Base-by-base conservation (phyloP, 1,139 yeast genomes). In the Scheffersomyces titani region DNA sequence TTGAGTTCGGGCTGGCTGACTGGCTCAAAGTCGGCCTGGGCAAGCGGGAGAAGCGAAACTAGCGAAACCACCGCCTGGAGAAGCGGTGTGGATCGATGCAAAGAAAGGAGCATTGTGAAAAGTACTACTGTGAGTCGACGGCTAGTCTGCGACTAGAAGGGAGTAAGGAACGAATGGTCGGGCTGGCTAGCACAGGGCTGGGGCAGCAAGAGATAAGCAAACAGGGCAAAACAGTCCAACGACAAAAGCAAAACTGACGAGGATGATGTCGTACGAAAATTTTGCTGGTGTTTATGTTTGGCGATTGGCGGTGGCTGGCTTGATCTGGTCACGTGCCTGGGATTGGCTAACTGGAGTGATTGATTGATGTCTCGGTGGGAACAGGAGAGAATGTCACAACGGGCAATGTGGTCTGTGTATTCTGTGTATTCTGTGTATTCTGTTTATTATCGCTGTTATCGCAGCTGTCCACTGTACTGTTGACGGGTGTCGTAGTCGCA, bases 1-100 rank as follows among this genome's bases (percentile, higher is more conserved):
- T 76, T 66, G 30, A 80, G 61, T 7, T 60, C 63, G 2, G 83
- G 83, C 36, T 65, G 76, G 6, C 60, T 9, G 19, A 66, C 58
- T 3, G 61, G 55, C 20, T 52, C 51, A 45, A 55, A 52, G 5
- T 58, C 60, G 11, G 52, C 30, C 49, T 46, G 22, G 49, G 20
- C n/a, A 16, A 46, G 49, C 16, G 19, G 22, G 1, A 46, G 24
- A 5, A 46, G n/a, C 49, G n/a, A 22, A 20, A 46, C 49, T 11
- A 30, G 16, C 40, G 40, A 30, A 30, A 30, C 16, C 40, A 30
- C 40, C 40, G 13, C 40, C 13, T 30, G 9, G 4, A 30, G 40
- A 11, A 30, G 40, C 6, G 30, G 11, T 16, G 40, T 30, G 40
- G 40, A 30, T 30, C 40, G 40, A 30, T 30, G 40, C 40, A 30